Conservation (phyloP, 306 rosid genomes). For the Quercus bicolor region DNA sequence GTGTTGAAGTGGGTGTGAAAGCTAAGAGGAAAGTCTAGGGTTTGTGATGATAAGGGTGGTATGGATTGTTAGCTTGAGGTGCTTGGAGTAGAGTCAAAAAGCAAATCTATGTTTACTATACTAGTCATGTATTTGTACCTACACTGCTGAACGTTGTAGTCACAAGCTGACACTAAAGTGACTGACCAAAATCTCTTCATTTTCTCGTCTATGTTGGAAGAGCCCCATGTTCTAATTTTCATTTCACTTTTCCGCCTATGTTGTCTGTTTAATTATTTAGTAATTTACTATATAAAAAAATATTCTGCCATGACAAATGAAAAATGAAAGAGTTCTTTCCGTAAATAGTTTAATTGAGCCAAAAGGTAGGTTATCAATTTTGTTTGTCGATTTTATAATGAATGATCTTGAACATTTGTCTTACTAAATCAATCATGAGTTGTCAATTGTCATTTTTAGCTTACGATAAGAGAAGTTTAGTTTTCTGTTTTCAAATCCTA, state of each 20-base stretch:
- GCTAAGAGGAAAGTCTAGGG: conserved; percentile 29
- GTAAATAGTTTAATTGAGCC: too few relatives aligned
- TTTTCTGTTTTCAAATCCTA: too few relatives aligned
- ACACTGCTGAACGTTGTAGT: conserved; percentile 38
- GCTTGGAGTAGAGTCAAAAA: conserved; percentile 37
- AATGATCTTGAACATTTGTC: too few relatives aligned
- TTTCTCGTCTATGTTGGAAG: conserved; percentile 1
- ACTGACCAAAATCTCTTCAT: conserved; percentile 7
- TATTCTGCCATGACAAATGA: too few relatives aligned
- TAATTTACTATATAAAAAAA: too few relatives aligned
- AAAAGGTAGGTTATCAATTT: too few relatives aligned
- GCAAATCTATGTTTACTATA: conserved; percentile 35
- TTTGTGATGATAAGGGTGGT: conserved; percentile 20
- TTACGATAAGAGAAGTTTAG: too few relatives aligned
- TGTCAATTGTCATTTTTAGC: too few relatives aligned
- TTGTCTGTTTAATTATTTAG: too few relatives aligned
- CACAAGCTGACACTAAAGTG: conserved; percentile 33
- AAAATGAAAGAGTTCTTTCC: too few relatives aligned
- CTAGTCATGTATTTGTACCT: conserved; percentile 23
- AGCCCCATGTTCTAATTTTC: not conserved
- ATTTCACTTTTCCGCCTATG: not conserved
- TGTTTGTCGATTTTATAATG: too few relatives aligned
- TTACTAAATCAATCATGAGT: too few relatives aligned
- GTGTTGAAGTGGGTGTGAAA: not conserved
- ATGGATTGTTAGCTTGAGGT: not conserved